Evolutionary conservation across 768 basidiomycete species (phyloP).

Genomic region (Gelatoporia subvermispora): DNA sequence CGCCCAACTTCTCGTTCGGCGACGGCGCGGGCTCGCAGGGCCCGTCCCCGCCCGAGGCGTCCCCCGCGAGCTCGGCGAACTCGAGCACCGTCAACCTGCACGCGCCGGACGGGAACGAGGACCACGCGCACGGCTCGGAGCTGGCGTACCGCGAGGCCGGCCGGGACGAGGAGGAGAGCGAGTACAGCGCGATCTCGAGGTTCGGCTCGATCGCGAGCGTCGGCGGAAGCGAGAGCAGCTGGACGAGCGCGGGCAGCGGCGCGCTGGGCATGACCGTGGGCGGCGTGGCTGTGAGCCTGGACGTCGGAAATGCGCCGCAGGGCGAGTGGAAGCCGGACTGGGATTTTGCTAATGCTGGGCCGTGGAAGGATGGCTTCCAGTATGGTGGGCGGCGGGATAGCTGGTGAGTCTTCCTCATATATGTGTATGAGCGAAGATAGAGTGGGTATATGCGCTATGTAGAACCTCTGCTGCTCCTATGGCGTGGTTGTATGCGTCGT

Average conservation of each 20-base stretch:
- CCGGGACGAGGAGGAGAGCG: constrained; percentile 18
- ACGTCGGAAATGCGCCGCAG: background rate
- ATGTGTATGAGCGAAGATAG: background rate
- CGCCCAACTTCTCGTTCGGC: constrained; percentile 24
- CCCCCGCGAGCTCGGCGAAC: constrained; percentile 11
- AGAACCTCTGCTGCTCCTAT: background rate
- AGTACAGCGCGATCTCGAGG: constrained; percentile 12
- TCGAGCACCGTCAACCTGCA: constrained; percentile 13
- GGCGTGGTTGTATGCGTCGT: background rate
- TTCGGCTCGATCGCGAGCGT: constrained; percentile 23
- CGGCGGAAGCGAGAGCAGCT: constrained; percentile 24
- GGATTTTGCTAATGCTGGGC: background rate
- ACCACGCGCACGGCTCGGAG: constrained; percentile 6
- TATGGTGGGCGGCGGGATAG: constrained; percentile 13
- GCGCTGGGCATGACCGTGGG: constrained; percentile 1
- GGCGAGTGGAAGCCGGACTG: background rate
- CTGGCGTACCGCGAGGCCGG: constrained; percentile 9
- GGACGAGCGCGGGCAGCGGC: constrained; percentile 22
- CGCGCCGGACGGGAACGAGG: background rate
- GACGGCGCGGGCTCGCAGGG: constrained; percentile 11
- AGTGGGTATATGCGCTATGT: background rate
- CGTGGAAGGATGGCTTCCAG: background rate
- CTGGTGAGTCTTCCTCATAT: constrained; percentile 13
- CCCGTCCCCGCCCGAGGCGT: constrained; percentile 6
- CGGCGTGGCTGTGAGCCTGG: background rate